These are phyloP conservation scores for Penicillium sp. DNA, from an alignment of 2,329 filamentous ascomycete genomes.

Conservation along the genomic window DNA sequence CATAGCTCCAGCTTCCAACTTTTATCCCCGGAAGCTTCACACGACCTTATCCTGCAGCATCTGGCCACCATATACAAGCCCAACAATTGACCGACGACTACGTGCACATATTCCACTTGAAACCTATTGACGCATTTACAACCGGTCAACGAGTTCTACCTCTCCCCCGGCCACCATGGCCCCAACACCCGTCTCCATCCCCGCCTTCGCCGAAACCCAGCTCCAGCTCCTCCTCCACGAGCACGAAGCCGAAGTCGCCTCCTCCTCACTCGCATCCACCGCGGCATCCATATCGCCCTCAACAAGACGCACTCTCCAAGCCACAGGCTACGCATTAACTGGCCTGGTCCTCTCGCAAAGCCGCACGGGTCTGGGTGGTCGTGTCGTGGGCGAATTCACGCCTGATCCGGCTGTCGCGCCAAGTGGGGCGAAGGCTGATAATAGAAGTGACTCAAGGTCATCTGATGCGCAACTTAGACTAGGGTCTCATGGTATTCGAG, in stretches of 20 bases:
- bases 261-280: constrained; percentile 44
- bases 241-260: constrained; percentile 48
- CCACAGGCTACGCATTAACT: constrained; percentile 43
- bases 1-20: constrained; percentile 15
- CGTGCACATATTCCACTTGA: too few relatives aligned
- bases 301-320: constrained; percentile 46
- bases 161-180: constrained; percentile 13
- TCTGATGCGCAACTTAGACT: constrained; percentile 44
- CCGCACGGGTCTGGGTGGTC: constrained; percentile 88
- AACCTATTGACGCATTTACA: too few relatives aligned
- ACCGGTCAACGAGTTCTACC: neutral
- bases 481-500: constrained; percentile 50
- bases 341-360: constrained; percentile 68
- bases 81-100: neutral
- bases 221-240: constrained; percentile 45
- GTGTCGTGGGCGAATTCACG: constrained; percentile 79
- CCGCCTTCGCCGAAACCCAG: constrained; percentile 46
- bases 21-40: constrained; percentile 16
- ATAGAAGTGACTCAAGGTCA: constrained; percentile 35
- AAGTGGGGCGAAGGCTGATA: constrained; percentile 13
- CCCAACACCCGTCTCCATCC: constrained; percentile 35
- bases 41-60: neutral
- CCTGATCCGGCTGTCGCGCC: constrained; percentile 68
- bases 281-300: constrained; percentile 44
- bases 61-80: neutral